Percentiles rank a stretch among this genome's conserved stretches.
These are phyloP conservation scores for Sordariomycetes sp. DNA, from an alignment of 2,329 filamentous ascomycete species.

Conservation along the genomic window DNA sequence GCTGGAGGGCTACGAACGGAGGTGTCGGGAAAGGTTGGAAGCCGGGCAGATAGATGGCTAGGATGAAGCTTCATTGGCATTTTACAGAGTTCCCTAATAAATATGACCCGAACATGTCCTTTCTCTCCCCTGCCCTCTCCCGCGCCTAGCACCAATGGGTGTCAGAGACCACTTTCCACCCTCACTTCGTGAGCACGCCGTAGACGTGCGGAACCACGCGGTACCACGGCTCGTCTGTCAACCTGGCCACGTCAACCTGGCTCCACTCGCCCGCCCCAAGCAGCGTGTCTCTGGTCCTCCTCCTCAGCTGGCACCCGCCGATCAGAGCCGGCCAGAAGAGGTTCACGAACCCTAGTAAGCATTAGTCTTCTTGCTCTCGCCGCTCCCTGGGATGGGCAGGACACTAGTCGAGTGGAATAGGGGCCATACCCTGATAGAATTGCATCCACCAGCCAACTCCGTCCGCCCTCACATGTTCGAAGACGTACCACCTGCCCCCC, in stretches of 20 bases:
- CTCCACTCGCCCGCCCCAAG: constrained; percentile 38
- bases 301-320: constrained; percentile 39
- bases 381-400: neutral
- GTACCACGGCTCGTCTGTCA: constrained; percentile 28
- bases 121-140: neutral
- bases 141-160: neutral
- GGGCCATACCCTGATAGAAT: constrained; percentile 39
- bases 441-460: constrained; percentile 26
- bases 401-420: neutral
- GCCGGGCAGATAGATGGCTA: neutral
- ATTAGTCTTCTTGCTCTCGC: neutral
- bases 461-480: constrained; percentile 44
- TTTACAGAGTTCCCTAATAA: neutral
- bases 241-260: constrained; percentile 33
- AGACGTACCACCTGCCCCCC: constrained; percentile 52
- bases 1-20: neutral
- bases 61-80: neutral
- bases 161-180: neutral
- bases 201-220: constrained; percentile 35
- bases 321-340: constrained; percentile 40
- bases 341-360: constrained; percentile 33
- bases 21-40: neutral
- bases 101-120: neutral
- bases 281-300: constrained; percentile 35
- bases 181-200: constrained; percentile 41